A percentile compares a stretch with the other conserved stretches of the same genome.
These are phyloP conservation scores for Chrysoporthe deuterocubensis DNA, from an alignment of 2,329 filamentous ascomycete genomes.

Conservation along the genomic window DNA sequence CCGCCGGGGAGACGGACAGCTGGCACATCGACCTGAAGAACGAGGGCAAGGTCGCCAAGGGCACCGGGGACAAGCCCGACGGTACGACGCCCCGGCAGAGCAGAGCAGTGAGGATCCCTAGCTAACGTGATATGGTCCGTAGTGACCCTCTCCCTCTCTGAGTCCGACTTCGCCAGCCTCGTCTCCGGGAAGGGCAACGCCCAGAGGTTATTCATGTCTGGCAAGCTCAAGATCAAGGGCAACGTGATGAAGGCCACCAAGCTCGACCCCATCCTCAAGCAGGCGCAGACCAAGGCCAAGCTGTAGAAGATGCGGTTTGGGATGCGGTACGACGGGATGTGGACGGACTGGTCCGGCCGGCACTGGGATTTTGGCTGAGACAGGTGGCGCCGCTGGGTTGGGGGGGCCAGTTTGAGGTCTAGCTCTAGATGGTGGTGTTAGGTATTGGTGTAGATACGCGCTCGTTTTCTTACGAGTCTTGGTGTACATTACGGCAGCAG, in stretches of 20 bases:
- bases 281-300: conserved; percentile 83
- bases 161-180: conserved; percentile 84
- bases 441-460: not conserved
- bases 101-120: not conserved
- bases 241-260: conserved; percentile 99
- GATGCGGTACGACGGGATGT: conserved; percentile 26
- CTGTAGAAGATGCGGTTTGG: conserved; percentile 56
- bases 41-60: conserved; percentile 79
- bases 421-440: not conserved
- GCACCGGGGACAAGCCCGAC: conserved; percentile 78
- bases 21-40: conserved; percentile 98
- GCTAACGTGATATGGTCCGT: conserved; percentile 4
- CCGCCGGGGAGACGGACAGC: conserved; percentile 74
- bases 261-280: conserved; percentile 90
- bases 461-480: not conserved
- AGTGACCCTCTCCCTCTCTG: conserved; percentile 87
- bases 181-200: conserved; percentile 89
- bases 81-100: conserved; percentile 57
- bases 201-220: conserved; percentile 95
- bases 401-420: too few relatives aligned
- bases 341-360: conserved; percentile 27
- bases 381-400: not conserved
- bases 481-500: conserved; percentile 18
- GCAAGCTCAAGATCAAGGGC: conserved; percentile 97
- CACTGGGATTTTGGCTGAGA: conserved; percentile 12